Evolutionary conservation across 2,329 filamentous ascomycete genomes (phyloP), one percentile per base, ranked within the genome.

Genomic region (Teratosphaeria gauchensis): DNA sequence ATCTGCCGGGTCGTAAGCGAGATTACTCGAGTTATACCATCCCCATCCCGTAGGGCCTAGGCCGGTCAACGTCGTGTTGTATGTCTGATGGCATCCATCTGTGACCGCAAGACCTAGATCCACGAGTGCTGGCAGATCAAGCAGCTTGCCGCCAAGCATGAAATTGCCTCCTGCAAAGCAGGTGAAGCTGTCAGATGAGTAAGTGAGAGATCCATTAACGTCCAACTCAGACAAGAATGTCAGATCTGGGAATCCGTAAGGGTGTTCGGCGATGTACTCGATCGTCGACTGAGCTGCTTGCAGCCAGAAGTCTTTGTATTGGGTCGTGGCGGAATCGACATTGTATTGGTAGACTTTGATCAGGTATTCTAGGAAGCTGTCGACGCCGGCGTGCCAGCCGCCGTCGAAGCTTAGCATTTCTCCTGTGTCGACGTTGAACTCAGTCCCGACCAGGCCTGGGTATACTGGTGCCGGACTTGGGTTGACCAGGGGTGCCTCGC

Each of bases 11-110:
- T 63, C 56, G 54, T 59, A 66, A 4, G 63, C 55, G 5, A 59
- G 56, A 11, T 63, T 62, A 1, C 61, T 56, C 12, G 57, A 19
- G 30, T 66, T 63, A 59, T 63, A 65, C 30, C 76, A 72, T 83
- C 83, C 71, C 85, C 86, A 75, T 90, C 95, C 1, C 83, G 84
- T 16, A 85, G 78, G 4, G 89, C 84, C 28, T 95, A 82, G 6
- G 80, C 52, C 52, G 4, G 52, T 53, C 28, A 53, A 19, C 28
- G 52, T 53, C 16, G 65, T 67, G 56, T 71, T 71, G 62, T 71
- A 71, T 9, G 64, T 64, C 42, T 65, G 62, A 54, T 72, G 68
- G 57, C 70, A 72, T 54, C 67, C 67, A 55, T 70, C 66, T 3
- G 67, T 60, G 24, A 62, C 63, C 5, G 64, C 33, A 8, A 58